A percentile compares a stretch with the other conserved stretches of the same genome.
These are phyloP conservation scores for Oryza meyeriana DNA, from an alignment of 176 grass and related monocot species.

Conservation along the genomic window DNA sequence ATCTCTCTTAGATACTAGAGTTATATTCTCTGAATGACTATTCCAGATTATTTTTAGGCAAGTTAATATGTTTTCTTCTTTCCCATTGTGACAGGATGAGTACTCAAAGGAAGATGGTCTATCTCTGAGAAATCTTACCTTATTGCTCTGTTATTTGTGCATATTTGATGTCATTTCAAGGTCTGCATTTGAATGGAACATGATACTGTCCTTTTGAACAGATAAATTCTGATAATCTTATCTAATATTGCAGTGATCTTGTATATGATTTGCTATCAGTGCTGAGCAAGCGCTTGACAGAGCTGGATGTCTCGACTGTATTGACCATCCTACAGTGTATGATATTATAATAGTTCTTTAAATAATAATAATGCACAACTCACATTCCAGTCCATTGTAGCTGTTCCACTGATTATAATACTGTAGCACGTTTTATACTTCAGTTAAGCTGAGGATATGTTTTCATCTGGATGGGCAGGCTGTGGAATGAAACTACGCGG, in stretches of 20 bases:
- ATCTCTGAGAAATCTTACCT: slow-evolving; percentile 79
- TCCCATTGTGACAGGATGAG: slow-evolving; percentile 56
- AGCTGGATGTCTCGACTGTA: slow-evolving; percentile 76
- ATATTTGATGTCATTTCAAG: slow-evolving; percentile 82
- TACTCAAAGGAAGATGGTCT: slow-evolving; percentile 77
- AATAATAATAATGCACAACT: slow-evolving; percentile 12
- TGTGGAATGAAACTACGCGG: slow-evolving; percentile 85
- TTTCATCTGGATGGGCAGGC: slow-evolving; percentile 48
- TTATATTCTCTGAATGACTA: not conserved
- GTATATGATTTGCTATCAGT: slow-evolving; percentile 78
- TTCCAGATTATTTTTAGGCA: not conserved
- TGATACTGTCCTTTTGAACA: not conserved
- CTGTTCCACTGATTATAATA: slow-evolving; percentile 1
- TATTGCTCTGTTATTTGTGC: slow-evolving; percentile 72
- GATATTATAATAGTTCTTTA: slow-evolving; percentile 8
- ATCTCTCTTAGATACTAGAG: not conserved
- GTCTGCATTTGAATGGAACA: slow-evolving; percentile 41
- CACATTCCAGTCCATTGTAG: not conserved
- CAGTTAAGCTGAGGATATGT: slow-evolving; percentile 1
- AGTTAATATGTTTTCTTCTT: slow-evolving; percentile 24
- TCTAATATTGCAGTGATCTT: slow-evolving; percentile 54
- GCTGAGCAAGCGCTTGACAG: slow-evolving; percentile 69
- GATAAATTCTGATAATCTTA: slow-evolving; percentile 27
- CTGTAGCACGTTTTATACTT: slow-evolving; percentile 3
- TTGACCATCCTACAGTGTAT: slow-evolving; percentile 83